Conservation (phyloP, 768 basidiomycete genomes). For the Cubamyces lactineus region DNA sequence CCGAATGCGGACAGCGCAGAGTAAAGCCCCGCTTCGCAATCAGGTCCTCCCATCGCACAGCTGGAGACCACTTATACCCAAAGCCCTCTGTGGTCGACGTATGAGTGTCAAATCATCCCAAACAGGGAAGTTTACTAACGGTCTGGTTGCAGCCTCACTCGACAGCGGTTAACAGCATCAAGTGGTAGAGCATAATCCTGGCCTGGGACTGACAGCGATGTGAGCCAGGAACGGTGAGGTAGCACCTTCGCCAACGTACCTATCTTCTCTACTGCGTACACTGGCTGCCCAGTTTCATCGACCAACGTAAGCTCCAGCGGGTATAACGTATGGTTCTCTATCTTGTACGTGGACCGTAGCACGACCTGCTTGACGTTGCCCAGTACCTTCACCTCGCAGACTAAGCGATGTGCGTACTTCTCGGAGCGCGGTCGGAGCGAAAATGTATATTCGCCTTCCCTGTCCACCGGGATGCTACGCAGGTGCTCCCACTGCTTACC, state of each 20-base stretch:
- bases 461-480: constrained; percentile 86
- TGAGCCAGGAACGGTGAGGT: background rate
- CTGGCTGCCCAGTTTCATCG: constrained; percentile 81
- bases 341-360: constrained; percentile 87
- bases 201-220: constrained; percentile 61
- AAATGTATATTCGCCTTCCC: constrained; percentile 90
- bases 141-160: constrained; percentile 88
- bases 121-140: constrained; percentile 54
- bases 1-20: constrained; percentile 82
- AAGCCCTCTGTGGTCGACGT: constrained; percentile 74
- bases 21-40: constrained; percentile 69
- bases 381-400: constrained; percentile 88
- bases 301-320: constrained; percentile 91
- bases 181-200: constrained; percentile 89
- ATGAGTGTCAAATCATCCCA: background rate
- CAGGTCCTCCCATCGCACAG: constrained; percentile 90
- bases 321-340: constrained; percentile 90
- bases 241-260: constrained; percentile 41
- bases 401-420: constrained; percentile 75
- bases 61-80: constrained; percentile 90
- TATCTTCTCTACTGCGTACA: constrained; percentile 82
- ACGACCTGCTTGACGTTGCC: constrained; percentile 95
- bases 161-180: constrained; percentile 80
- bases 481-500: constrained; percentile 90
- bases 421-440: constrained; percentile 79